Evolutionary conservation across 345 rosid species (phyloP), one percentile per base, ranked within the genome.

Genomic region (Aegle marmelos): DNA sequence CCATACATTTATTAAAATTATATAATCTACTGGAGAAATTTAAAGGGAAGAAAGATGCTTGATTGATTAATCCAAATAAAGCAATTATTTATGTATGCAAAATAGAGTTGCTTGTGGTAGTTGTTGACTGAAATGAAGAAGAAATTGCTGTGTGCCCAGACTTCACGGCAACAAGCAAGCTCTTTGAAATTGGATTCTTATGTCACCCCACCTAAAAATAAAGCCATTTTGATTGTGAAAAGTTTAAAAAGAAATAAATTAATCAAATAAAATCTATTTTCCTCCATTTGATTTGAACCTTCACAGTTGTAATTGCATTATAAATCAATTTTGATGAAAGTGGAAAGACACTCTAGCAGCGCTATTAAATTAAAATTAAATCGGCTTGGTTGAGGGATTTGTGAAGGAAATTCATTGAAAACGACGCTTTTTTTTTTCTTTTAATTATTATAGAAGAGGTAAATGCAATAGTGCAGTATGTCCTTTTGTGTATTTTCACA

Each of bases 111-210:
- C 71, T 67, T 67, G 71, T 2, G 50, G 17, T 9, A 2, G 70
- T 66, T 66, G 70, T 66, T 66, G 70, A 66, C 45, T 22, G 27
- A 33, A 7, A 17, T 21, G 70, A 66, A 36, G 25, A 21, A 66
- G 70, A 66, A 36, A 66, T 27, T 28, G 30, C 36, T 4, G 8
- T 4, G 8, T 66, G 41, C 70, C 70, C 70, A 66, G 27, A 22
- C 70, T 66, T 36, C 53, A 67, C 70, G 70, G 70, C 70, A 37
- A 11, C 28, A 67, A 67, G 70, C 53, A 67, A 67, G 53, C 68
- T 30, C 21, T 31, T 17, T 30, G n/a, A 19, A 11, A 61, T 25
- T 61, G 65, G 65, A 34, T 9, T 67, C 70, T 36, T 9, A 36
- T 36, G 70, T 36, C 70, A 67, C 34, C 30, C 53, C 30, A 6